Percentiles rank a stretch among this genome's conserved stretches.
These are phyloP conservation scores for Strobilomyces dryophilus DNA, from an alignment of 768 basidiomycete genomes.

Conservation along the genomic window DNA sequence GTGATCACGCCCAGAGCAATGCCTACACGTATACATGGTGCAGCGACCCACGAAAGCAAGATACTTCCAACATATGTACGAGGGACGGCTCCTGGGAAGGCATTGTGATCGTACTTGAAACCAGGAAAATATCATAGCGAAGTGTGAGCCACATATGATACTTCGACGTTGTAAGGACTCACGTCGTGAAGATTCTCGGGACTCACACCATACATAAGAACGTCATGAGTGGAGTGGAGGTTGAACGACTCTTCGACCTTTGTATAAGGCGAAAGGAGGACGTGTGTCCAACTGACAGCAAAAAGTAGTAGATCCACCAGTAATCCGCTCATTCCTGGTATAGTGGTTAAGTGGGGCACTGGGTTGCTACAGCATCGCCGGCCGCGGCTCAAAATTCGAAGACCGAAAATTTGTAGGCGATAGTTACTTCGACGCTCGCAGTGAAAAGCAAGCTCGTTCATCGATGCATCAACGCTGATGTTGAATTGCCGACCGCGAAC, in stretches of 20 bases:
- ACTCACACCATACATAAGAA: conserved; percentile 68
- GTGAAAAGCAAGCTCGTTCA: too few species aligned
- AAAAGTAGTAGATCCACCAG: conserved; percentile 50
- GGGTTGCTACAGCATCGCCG: too few species aligned
- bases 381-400: too few species aligned
- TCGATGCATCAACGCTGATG: too few species aligned
- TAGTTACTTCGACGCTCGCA: too few species aligned
- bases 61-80: conserved; percentile 81
- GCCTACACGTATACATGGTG: conserved; percentile 45
- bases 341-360: too few species aligned
- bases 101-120: conserved; percentile 81
- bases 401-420: too few species aligned
- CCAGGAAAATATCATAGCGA: background rate
- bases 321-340: conserved; percentile 15
- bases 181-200: conserved; percentile 45
- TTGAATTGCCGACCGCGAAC: too few species aligned
- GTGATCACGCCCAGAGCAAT: conserved; percentile 38
- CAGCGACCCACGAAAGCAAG: conserved; percentile 55
- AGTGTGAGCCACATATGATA: conserved; percentile 5
- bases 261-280: conserved; percentile 79
- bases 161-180: conserved; percentile 21
- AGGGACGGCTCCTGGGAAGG: conserved; percentile 86
- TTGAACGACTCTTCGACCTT: conserved; percentile 99
- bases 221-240: conserved; percentile 87
- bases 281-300: conserved; percentile 55